Conservation (phyloP, 352 stramenopile genomes). For the Globisporangium perplexum region DNA sequence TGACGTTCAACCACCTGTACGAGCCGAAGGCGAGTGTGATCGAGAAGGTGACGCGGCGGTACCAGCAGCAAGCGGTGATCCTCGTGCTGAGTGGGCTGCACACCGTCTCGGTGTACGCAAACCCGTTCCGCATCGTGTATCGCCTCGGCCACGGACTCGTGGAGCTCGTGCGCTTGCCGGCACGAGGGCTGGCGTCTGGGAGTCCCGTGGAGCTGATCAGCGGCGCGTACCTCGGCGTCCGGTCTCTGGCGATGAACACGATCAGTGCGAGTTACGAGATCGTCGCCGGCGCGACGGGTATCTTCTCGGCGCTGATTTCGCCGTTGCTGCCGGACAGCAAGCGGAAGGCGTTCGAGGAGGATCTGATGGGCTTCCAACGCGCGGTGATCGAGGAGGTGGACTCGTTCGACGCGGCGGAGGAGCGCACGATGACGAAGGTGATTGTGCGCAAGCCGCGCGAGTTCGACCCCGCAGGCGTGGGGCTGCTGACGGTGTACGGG, state of each 20-base stretch:
- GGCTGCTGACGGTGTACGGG: constrained; percentile 77
- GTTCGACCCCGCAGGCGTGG: constrained; percentile 70
- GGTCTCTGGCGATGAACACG: constrained; percentile 84
- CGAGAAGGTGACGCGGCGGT: constrained; percentile 72
- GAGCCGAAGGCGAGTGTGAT: constrained; percentile 68
- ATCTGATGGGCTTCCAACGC: constrained; percentile 81
- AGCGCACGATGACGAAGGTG: constrained; percentile 84
- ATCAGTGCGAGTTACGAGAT: constrained; percentile 89
- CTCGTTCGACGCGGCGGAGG: constrained; percentile 78
- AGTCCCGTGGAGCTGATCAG: constrained; percentile 82
- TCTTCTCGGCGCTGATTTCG: constrained; percentile 64
- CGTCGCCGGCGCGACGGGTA: constrained; percentile 69
- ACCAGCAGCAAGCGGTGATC: constrained; percentile 83
- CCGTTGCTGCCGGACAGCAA: constrained; percentile 68
- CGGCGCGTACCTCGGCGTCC: constrained; percentile 77
- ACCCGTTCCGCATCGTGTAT: constrained; percentile 85
- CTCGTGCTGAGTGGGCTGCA: constrained; percentile 80
- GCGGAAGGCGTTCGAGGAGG: constrained; percentile 76
- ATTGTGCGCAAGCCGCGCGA: constrained; percentile 81
- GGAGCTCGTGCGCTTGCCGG: constrained; percentile 73
- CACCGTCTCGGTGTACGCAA: constrained; percentile 85
- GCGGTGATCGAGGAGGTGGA: constrained; percentile 86
- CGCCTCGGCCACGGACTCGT: constrained; percentile 76
- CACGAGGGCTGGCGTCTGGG: constrained; percentile 70
- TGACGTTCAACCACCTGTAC: constrained; percentile 82